A percentile compares a stretch with the other conserved stretches of the same genome.
Conservation (phyloP, 495 filamentous ascomycete genomes). For the Hypoxylon fragiforme region DNA sequence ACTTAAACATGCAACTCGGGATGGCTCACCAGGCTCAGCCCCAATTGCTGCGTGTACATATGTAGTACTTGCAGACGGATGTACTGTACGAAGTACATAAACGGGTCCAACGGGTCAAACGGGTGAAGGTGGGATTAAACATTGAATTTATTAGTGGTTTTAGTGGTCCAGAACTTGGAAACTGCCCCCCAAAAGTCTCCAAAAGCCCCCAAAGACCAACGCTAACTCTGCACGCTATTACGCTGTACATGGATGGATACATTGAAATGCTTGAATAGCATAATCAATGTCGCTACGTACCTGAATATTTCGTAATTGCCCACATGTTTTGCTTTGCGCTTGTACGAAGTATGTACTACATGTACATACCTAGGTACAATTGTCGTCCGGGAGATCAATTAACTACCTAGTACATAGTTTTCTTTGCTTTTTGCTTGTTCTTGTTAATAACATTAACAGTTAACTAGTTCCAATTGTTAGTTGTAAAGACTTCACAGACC, state of each 20-base stretch:
- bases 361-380: not conserved
- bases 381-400: slow-evolving; percentile 27
- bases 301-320: no score
- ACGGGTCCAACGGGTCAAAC: no score
- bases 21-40: not conserved
- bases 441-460: no score
- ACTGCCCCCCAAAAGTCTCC: not conserved
- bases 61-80: not conserved
- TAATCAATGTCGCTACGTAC: no score
- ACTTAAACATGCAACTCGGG: no score
- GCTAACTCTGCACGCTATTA: no score
- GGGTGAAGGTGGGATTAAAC: not conserved
- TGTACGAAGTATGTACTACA: no score
- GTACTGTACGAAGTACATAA: not conserved
- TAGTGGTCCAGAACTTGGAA: not conserved
- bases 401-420: slow-evolving; percentile 3
- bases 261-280: no score
- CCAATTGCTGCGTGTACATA: not conserved
- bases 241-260: no score
- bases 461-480: no score
- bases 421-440: slow-evolving; percentile 5
- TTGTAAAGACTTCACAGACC: no score
- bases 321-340: no score
- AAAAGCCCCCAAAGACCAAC: not conserved
- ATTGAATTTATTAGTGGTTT: not conserved